A percentile compares a stretch with the other conserved stretches of the same genome.
Conservation (phyloP, 768 basidiomycete genomes). For the Tricholoma sp. region DNA sequence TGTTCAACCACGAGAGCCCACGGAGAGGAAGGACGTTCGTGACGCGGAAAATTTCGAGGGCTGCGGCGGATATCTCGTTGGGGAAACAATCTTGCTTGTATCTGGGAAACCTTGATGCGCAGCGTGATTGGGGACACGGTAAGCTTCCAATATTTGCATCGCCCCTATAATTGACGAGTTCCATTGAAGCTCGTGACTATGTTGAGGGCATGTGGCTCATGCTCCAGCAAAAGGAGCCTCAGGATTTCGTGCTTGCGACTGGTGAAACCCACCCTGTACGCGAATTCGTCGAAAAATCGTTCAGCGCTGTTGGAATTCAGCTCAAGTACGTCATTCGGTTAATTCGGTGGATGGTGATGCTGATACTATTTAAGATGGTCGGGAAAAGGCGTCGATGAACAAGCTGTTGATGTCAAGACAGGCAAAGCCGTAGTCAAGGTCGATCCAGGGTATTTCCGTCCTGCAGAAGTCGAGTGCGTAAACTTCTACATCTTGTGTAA, state of each 20-base stretch:
- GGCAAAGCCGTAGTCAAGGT: conserved; percentile 76
- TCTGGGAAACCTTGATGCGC: conserved; percentile 90
- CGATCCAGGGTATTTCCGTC: conserved; percentile 89
- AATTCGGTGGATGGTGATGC: conserved; percentile 1
- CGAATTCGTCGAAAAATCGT: conserved; percentile 89
- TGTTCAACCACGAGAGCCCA: conserved; percentile 98
- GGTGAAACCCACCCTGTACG: conserved; percentile 95
- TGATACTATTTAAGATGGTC: conserved; percentile 53
- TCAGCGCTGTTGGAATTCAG: conserved; percentile 58
- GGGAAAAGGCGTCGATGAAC: conserved; percentile 68
- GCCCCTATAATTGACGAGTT: conserved; percentile 4
- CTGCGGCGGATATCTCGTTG: conserved; percentile 85
- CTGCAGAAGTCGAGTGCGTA: conserved; percentile 89
- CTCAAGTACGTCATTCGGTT: conserved; percentile 47
- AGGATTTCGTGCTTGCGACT: conserved; percentile 94
- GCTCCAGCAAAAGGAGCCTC: conserved; percentile 77
- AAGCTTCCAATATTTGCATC: conserved; percentile 18
- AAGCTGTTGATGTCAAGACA: conserved; percentile 66
- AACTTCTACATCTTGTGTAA: neutral
- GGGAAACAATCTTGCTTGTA: conserved; percentile 90
- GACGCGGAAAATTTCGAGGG: conserved; percentile 90
- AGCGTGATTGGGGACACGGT: conserved; percentile 99
- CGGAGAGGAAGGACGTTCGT: conserved; percentile 93
- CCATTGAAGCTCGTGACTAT: conserved; percentile 69
- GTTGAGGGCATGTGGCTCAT: conserved; percentile 98